Evolutionary conservation across 768 basidiomycete genomes (phyloP).

Genomic region (Boletus sp.): DNA sequence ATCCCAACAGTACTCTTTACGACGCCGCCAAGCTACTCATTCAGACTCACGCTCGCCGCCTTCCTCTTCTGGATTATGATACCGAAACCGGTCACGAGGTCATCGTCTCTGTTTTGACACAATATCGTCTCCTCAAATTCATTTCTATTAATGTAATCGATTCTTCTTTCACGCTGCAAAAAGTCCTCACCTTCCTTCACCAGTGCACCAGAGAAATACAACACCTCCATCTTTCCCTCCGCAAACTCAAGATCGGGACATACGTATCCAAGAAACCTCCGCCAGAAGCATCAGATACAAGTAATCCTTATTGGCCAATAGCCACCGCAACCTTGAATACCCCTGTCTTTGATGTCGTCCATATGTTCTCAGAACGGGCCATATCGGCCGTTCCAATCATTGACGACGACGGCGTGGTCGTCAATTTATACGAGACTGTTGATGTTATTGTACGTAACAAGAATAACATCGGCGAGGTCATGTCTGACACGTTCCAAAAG

Average conservation of each 20-base stretch:
- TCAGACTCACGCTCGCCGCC: constrained; percentile 89
- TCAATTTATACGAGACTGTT: constrained; percentile 97
- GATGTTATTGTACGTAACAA: constrained; percentile 79
- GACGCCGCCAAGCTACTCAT: constrained; percentile 89
- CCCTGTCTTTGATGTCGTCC: constrained; percentile 96
- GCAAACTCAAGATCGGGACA: constrained; percentile 88
- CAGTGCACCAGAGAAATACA: constrained; percentile 87
- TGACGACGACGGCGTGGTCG: constrained; percentile 86
- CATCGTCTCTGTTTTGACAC: constrained; percentile 92
- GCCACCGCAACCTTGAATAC: constrained; percentile 89
- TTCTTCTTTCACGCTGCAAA: background rate
- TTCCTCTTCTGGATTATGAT: constrained; percentile 92
- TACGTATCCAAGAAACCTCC: constrained; percentile 64
- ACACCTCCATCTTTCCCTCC: constrained; percentile 74
- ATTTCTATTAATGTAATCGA: constrained; percentile 88
- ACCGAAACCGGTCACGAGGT: constrained; percentile 93
- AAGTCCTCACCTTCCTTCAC: constrained; percentile 7
- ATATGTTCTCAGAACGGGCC: constrained; percentile 94
- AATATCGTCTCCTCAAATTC: constrained; percentile 97
- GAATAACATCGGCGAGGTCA: background rate
- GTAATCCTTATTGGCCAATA: constrained; percentile 83
- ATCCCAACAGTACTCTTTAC: constrained; percentile 83
- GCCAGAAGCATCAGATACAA: constrained; percentile 45
- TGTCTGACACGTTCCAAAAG: constrained; percentile 38
- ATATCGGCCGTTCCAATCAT: constrained; percentile 98